A percentile compares a stretch with the other conserved stretches of the same genome.
These are phyloP conservation scores for Starmerella bombi DNA, from an alignment of 805 yeast species.

Conservation along the genomic window DNA sequence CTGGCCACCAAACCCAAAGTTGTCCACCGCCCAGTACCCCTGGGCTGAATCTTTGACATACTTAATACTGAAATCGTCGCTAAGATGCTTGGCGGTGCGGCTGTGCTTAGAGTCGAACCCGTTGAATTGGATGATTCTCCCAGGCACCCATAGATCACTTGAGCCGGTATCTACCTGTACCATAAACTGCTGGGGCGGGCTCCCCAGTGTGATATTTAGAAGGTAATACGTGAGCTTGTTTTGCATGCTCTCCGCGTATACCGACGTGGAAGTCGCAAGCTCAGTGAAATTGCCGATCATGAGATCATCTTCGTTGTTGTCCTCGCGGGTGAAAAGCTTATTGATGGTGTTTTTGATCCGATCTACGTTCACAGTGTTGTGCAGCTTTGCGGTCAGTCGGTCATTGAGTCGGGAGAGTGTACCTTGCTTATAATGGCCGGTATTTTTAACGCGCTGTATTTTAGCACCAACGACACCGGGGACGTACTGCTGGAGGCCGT, in stretches of 20 bases:
- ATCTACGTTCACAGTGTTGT: not conserved
- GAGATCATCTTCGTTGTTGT: not conserved
- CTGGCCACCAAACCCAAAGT: conserved; percentile 37
- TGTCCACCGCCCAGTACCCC: conserved; percentile 54
- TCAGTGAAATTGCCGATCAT: not conserved
- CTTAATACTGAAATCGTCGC: conserved; percentile 21
- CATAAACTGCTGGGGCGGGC: conserved; percentile 39
- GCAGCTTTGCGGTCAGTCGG: not conserved
- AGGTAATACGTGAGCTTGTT: conserved; percentile 27
- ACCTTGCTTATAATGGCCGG: not conserved
- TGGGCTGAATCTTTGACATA: conserved; percentile 37
- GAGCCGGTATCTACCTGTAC: conserved; percentile 70
- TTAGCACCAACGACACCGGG: conserved; percentile 16
- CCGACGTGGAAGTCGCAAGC: not conserved
- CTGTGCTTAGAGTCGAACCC: conserved; percentile 19
- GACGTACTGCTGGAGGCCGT: not conserved
- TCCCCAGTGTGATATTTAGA: conserved; percentile 33
- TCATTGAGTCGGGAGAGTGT: conserved; percentile 6
- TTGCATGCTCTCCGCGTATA: conserved; percentile 9
- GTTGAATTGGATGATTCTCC: conserved; percentile 17
- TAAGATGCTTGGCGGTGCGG: conserved; percentile 12
- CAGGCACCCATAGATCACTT: conserved; percentile 25
- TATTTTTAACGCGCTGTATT: conserved; percentile 7
- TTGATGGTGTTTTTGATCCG: not conserved
- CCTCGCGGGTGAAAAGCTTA: conserved; percentile 3